Percentiles rank a stretch among this genome's conserved stretches.
Conservation (phyloP, 352 stramenopile genomes). For the Aphanomyces euteiches region DNA sequence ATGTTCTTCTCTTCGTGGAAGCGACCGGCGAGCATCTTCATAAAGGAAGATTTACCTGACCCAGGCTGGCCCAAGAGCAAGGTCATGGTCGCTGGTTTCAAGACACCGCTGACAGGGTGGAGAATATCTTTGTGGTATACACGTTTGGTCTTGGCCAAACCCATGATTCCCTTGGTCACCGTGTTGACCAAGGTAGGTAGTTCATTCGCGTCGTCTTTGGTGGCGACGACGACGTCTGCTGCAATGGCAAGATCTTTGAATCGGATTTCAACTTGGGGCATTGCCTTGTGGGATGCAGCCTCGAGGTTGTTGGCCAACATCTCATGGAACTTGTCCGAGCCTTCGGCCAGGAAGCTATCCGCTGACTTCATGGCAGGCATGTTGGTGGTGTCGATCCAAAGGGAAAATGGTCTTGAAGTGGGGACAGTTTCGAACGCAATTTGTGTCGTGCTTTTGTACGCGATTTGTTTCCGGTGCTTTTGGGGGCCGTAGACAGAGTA, state of each 20-base stretch:
- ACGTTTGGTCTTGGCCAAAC: constrained; percentile 32
- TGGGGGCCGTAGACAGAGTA: too few relatives aligned
- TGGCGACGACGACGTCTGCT: constrained; percentile 35
- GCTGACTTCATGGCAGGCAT: neutral
- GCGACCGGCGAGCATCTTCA: constrained; percentile 45
- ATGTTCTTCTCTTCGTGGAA: constrained; percentile 31
- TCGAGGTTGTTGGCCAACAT: constrained; percentile 44
- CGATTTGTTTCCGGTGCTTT: too few relatives aligned
- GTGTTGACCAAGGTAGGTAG: constrained; percentile 53
- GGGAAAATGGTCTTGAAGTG: too few relatives aligned
- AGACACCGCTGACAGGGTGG: constrained; percentile 33
- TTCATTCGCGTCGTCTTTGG: constrained; percentile 32
- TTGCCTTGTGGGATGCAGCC: constrained; percentile 39
- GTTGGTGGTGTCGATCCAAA: too few relatives aligned
- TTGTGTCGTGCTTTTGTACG: too few relatives aligned
- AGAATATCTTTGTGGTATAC: constrained; percentile 36
- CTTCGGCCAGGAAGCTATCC: constrained; percentile 38
- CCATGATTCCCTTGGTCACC: constrained; percentile 36
- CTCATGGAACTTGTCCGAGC: constrained; percentile 40
- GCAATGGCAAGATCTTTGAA: constrained; percentile 49
- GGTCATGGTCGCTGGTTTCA: constrained; percentile 38
- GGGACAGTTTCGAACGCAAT: too few relatives aligned
- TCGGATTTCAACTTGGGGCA: constrained; percentile 58
- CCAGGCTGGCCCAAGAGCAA: constrained; percentile 48
- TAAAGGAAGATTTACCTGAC: constrained; percentile 47